Conservation (phyloP, 805 yeast species). For the Hanseniaspora osmophila region DNA sequence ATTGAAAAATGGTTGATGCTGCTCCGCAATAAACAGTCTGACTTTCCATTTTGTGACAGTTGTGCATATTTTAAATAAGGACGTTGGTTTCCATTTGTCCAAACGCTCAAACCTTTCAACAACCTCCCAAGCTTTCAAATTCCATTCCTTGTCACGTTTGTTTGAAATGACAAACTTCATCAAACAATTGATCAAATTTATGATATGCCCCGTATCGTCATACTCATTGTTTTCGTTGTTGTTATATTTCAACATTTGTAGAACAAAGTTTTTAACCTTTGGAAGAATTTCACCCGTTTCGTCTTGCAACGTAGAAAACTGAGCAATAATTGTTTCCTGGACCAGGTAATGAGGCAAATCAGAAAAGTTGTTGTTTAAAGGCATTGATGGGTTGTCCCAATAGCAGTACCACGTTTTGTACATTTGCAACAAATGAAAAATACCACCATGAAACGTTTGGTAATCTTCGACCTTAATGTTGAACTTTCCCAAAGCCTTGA, state of each 20-base stretch:
- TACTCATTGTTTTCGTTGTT: slow-evolving; percentile 72
- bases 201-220: slow-evolving; percentile 56
- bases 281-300: slow-evolving; percentile 48
- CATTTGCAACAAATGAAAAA: slow-evolving; percentile 55
- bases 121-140: slow-evolving; percentile 43
- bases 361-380: slow-evolving; percentile 68
- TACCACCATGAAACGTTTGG: slow-evolving; percentile 32
- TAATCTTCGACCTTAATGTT: slow-evolving; percentile 29
- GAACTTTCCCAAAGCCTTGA: slow-evolving; percentile 55
- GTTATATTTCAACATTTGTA: slow-evolving; percentile 65
- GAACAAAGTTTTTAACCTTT: slow-evolving; percentile 44
- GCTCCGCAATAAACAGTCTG: slow-evolving; percentile 17
- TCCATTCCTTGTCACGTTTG: slow-evolving; percentile 25
- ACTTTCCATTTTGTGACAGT: slow-evolving; percentile 36
- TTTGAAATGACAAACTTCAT: slow-evolving; percentile 27
- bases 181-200: slow-evolving; percentile 41
- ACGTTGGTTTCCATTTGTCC: slow-evolving; percentile 79
- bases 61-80: slow-evolving; percentile 28
- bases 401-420: slow-evolving; percentile 64
- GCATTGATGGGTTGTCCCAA: slow-evolving; percentile 36
- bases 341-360: slow-evolving; percentile 56
- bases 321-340: slow-evolving; percentile 51
- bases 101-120: slow-evolving; percentile 61
- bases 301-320: slow-evolving; percentile 48
- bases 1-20: slow-evolving; percentile 2